Evolutionary conservation across 2,329 filamentous ascomycete genomes (phyloP), one percentile per base, ranked within the genome.

Genomic region (Rosellinia necatrix): DNA sequence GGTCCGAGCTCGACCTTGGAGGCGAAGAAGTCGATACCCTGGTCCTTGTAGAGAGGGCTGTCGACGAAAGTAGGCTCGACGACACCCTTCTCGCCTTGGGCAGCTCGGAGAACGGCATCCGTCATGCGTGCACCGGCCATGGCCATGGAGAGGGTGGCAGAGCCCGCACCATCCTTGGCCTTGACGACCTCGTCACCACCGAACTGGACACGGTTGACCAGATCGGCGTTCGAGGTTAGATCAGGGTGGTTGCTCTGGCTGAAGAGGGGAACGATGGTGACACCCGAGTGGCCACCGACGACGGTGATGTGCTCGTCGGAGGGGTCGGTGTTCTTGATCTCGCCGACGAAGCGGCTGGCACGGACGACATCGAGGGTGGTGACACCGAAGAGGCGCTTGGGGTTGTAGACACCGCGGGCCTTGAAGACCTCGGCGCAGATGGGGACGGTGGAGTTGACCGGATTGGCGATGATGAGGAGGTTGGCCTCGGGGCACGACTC

Each of bases 311-410:
- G 89, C 88, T 97, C 92, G 75, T 90, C 86, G 73, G 87, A 86
- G 70, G 94, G 94, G 83, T 97, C 89, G 78, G 89, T 91, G 73
- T 77, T 80, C 87, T 96, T 93, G 80, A 96, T 78, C 85, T 97
- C 87, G 71, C 90, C 92, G 80, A 97, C 94, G 87, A 99, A 99
- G 81, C 92, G 91, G 73, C 88, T 92, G 72, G 94, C 93, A 75
- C 94, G 94, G 78, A 99, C 94, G 65, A 97, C 92, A 72, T 99
- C 94, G 72, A 99, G 92, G 72, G 94, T 97, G 80, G 94, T 99
- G 74, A 99, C 94, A 83, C 94, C 94, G 81, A 99, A 99, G 70
- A 99, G 91, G 73, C 90, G 91, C 88, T 96, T 96, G 78, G 94
- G 92, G 87, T 99, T 93, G 88, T 97, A 99, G 81, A 97, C 93